Evolutionary conservation across 225 moss, liverwort and hornwort species (phyloP).

Genomic region (Straminergon stramineum): DNA sequence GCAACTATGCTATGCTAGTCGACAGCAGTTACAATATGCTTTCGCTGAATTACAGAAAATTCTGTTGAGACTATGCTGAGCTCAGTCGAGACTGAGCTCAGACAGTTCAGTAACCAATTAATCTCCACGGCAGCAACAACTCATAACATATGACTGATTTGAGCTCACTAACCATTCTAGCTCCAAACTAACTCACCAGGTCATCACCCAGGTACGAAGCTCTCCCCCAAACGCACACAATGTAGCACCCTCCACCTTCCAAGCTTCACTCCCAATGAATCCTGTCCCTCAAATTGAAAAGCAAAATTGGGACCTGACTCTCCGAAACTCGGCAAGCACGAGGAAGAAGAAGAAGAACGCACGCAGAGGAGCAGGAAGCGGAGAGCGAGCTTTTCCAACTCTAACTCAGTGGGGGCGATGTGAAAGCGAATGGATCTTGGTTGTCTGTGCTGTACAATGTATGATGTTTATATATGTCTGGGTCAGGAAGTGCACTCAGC

Average conservation of each 20-base stretch:
- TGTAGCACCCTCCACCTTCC: background rate
- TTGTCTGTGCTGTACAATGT: constrained; percentile 1
- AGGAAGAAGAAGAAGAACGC: background rate
- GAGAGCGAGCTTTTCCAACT: background rate
- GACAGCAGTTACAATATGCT: background rate
- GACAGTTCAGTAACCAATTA: background rate
- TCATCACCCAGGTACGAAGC: background rate
- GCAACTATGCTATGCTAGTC: background rate
- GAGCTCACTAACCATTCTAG: background rate
- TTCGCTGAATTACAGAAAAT: background rate
- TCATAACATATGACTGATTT: background rate
- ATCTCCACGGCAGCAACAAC: background rate
- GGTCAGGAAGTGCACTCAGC: background rate
- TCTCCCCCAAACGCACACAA: background rate
- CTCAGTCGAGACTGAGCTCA: background rate
- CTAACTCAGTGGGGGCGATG: background rate
- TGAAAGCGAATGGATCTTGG: background rate
- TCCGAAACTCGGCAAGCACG: background rate
- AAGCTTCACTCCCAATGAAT: background rate
- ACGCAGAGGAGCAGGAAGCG: background rate
- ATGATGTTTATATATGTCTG: constrained; percentile 9
- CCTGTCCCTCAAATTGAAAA: background rate
- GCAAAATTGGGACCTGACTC: background rate
- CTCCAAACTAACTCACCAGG: background rate
- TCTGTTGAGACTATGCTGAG: background rate